phyloP scores from a whole-genome alignment of 2,329 filamentous ascomycete species.

The Thelonectria rubi region DNA sequence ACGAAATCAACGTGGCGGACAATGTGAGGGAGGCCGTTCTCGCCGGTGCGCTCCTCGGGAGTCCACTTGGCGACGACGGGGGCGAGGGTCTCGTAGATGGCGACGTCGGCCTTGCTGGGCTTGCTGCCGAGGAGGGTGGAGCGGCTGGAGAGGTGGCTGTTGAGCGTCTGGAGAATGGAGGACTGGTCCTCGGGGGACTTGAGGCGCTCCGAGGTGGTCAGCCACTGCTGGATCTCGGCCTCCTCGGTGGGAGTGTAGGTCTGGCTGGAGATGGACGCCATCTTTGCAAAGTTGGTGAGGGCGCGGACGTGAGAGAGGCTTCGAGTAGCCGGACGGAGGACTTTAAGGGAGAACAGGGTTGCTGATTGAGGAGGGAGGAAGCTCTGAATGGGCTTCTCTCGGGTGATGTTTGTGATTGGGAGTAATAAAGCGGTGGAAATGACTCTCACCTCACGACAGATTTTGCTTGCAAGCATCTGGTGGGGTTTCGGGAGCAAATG shows the following conservation, averaged over 20 bases:
- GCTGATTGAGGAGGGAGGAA: conserved; percentile 34
- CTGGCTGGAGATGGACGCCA: conserved; percentile 72
- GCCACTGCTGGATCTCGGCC: conserved; percentile 89
- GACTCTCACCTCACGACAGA: conserved; percentile 31
- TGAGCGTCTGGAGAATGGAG: conserved; percentile 79
- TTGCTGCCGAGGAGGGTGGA: conserved; percentile 91
- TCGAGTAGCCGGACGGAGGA: conserved; percentile 45
- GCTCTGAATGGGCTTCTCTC: conserved; percentile 40
- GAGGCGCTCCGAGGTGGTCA: conserved; percentile 78
- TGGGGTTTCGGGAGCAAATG: conserved; percentile 30
- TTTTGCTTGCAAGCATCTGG: conserved; percentile 28
- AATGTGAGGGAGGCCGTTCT: conserved; percentile 89
- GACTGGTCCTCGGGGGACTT: conserved; percentile 64
- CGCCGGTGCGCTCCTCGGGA: conserved; percentile 86
- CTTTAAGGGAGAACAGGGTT: conserved; percentile 56
- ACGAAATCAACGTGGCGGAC: conserved; percentile 94
- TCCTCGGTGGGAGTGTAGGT: conserved; percentile 83
- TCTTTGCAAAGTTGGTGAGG: conserved; percentile 55
- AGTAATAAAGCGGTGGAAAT: conserved; percentile 17
- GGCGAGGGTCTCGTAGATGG: conserved; percentile 81
- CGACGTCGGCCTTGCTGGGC: conserved; percentile 86
- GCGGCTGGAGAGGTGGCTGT: conserved; percentile 85
- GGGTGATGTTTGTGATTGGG: conserved; percentile 4
- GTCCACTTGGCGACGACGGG: conserved; percentile 82
- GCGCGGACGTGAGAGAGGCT: conserved; percentile 51